Percentiles rank a stretch among this genome's conserved stretches.
Conservation (phyloP, 1,284 basidiomycete species). For the Puccinia horiana region DNA sequence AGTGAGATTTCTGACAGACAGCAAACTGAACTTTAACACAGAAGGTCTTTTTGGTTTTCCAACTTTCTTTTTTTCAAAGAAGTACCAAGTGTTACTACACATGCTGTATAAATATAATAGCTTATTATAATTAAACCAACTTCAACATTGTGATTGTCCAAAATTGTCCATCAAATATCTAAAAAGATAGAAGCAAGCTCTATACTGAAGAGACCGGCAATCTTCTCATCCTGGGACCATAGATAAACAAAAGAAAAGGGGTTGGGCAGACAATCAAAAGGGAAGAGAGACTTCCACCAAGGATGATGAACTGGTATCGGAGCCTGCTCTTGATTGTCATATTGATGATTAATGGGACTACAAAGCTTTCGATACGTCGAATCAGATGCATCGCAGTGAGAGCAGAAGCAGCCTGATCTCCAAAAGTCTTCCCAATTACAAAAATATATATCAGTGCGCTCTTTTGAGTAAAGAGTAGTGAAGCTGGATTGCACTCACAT, state of each 20-base stretch:
- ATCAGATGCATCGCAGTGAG: conserved; percentile 18
- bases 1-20: too few species aligned
- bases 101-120: too few species aligned
- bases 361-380: conserved; percentile 29
- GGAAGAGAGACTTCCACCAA: neutral
- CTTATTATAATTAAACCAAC: too few species aligned
- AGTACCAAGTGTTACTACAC: too few species aligned
- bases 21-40: too few species aligned
- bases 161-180: neutral
- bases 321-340: conserved; percentile 23
- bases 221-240: conserved; percentile 5
- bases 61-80: too few species aligned
- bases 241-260: conserved; percentile 16
- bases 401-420: conserved; percentile 34
- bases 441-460: too few species aligned
- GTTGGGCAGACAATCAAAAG: neutral
- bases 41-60: too few species aligned
- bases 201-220: neutral
- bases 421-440: neutral
- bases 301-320: neutral
- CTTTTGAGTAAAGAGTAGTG: neutral
- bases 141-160: neutral
- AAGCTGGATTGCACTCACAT: conserved; percentile 16
- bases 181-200: neutral
- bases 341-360: conserved; percentile 26